These are phyloP conservation scores for Huiozyma naganishii DNA, from an alignment of 805 yeast species.

Conservation along the genomic window DNA sequence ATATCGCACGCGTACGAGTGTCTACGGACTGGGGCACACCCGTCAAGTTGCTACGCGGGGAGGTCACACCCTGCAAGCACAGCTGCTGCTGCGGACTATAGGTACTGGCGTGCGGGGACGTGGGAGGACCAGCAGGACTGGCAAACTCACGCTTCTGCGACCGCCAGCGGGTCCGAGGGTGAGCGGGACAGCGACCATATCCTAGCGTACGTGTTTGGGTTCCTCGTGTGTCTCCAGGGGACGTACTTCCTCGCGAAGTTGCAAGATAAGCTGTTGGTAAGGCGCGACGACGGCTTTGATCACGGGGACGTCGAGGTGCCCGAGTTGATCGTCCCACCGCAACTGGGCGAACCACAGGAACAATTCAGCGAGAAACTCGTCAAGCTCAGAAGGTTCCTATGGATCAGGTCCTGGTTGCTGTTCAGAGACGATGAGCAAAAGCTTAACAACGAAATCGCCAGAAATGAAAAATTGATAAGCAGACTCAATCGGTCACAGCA, in stretches of 20 bases:
- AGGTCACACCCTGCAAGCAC: slow-evolving; percentile 26
- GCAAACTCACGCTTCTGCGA: not conserved
- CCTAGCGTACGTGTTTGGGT: slow-evolving; percentile 26
- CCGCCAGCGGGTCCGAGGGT: slow-evolving; percentile 5
- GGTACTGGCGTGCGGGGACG: slow-evolving; percentile 51
- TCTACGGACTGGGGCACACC: slow-evolving; percentile 33
- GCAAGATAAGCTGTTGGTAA: slow-evolving; percentile 25
- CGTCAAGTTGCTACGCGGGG: slow-evolving; percentile 36
- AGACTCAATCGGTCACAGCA: slow-evolving; percentile 9
- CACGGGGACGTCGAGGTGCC: slow-evolving; percentile 28
- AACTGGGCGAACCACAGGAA: slow-evolving; percentile 42
- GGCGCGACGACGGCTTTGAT: slow-evolving; percentile 9
- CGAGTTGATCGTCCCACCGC: slow-evolving; percentile 13
- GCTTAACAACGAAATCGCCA: slow-evolving; percentile 32
- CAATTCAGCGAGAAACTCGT: slow-evolving; percentile 39
- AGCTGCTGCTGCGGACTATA: slow-evolving; percentile 19
- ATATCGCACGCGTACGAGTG: slow-evolving; percentile 51
- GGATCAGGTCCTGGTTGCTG: slow-evolving; percentile 37
- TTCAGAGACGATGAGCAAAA: slow-evolving; percentile 19
- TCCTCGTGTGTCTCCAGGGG: slow-evolving; percentile 33
- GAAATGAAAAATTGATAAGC: slow-evolving; percentile 73
- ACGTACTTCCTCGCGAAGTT: slow-evolving; percentile 31
- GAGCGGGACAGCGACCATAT: not conserved
- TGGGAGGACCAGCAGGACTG: slow-evolving; percentile 50
- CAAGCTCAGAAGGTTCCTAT: slow-evolving; percentile 45